These are phyloP conservation scores for Acer saccharum DNA, from an alignment of 345 rosid species.

Conservation along the genomic window DNA sequence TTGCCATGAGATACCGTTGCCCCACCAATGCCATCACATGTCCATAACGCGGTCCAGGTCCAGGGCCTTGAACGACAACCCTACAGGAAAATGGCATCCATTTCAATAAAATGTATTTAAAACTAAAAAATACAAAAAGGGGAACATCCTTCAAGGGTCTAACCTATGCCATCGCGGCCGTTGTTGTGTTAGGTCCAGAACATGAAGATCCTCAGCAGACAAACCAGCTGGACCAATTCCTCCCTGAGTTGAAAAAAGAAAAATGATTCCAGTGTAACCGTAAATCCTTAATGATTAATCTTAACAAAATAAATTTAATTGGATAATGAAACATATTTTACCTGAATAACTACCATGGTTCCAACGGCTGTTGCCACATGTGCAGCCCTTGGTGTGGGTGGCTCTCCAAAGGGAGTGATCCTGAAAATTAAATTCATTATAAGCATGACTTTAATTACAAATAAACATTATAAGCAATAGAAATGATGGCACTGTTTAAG, in stretches of 20 bases:
- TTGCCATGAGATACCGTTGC: constrained; percentile 98
- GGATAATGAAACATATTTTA: constrained; percentile 25
- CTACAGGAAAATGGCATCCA: constrained; percentile 42
- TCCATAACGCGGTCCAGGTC: constrained; percentile 99
- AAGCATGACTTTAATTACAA: not conserved
- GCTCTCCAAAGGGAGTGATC: constrained; percentile 89
- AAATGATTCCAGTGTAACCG: constrained; percentile 18
- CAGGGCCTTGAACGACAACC: constrained; percentile 99
- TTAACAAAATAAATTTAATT: not conserved
- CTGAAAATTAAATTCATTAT: constrained; percentile 39
- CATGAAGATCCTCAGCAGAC: constrained; percentile 99
- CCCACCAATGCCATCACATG: constrained; percentile 99
- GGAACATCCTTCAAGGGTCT: constrained; percentile 19
- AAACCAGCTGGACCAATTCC: constrained; percentile 99
- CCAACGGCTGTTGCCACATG: constrained; percentile 99
- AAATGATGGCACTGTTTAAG: not conserved
- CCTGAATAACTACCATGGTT: constrained; percentile 99
- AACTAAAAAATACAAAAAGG: constrained; percentile 4
- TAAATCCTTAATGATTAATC: constrained; percentile 8
- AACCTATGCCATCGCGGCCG: constrained; percentile 99
- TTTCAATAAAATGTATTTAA: constrained; percentile 20
- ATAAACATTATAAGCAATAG: not conserved
- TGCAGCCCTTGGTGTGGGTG: constrained; percentile 99
- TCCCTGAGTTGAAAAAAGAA: constrained; percentile 57
- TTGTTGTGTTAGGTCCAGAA: constrained; percentile 95